Conservation (phyloP, 139 green algal species). For the Asterochloris erici region DNA sequence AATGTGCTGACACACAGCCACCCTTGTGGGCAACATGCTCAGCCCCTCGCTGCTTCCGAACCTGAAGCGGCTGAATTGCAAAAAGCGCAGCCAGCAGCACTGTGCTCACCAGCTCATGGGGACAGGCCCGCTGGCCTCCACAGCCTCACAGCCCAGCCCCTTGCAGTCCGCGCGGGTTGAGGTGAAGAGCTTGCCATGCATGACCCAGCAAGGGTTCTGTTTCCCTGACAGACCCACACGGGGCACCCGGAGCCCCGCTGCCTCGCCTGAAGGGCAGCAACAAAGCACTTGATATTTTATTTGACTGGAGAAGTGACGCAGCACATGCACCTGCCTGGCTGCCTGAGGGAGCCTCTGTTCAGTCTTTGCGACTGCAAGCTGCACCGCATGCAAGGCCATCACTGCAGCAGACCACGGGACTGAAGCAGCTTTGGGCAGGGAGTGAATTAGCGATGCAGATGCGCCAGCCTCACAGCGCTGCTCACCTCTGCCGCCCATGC, state of each 20-base stretch:
- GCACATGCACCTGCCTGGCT: too few species aligned
- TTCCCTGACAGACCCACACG: slow-evolving; percentile 24
- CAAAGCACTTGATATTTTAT: too few species aligned
- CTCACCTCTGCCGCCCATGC: slow-evolving; percentile 53
- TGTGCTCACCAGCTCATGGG: slow-evolving; percentile 9
- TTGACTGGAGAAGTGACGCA: too few species aligned
- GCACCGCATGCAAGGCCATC: too few species aligned
- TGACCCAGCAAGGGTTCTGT: slow-evolving; percentile 32
- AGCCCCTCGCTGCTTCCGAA: too few species aligned
- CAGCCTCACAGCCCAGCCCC: slow-evolving; percentile 22
- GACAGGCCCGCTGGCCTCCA: slow-evolving; percentile 22
- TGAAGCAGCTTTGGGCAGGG: too few species aligned
- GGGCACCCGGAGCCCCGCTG: slow-evolving; percentile 45
- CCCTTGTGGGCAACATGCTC: too few species aligned
- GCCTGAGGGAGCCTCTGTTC: too few species aligned
- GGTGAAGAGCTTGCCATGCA: slow-evolving; percentile 30
- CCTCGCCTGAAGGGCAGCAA: slow-evolving; percentile 31
- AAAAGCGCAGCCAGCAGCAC: background rate
- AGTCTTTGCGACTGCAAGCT: background rate
- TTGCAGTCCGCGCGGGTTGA: slow-evolving; percentile 5
- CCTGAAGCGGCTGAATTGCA: background rate
- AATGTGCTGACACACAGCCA: too few species aligned
- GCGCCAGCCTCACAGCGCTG: background rate
- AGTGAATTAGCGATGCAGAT: background rate
- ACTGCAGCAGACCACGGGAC: too few species aligned